Evolutionary conservation across 805 yeast species (phyloP), one percentile per base, ranked within the genome.

Genomic region (Metschnikowia lachancei): DNA sequence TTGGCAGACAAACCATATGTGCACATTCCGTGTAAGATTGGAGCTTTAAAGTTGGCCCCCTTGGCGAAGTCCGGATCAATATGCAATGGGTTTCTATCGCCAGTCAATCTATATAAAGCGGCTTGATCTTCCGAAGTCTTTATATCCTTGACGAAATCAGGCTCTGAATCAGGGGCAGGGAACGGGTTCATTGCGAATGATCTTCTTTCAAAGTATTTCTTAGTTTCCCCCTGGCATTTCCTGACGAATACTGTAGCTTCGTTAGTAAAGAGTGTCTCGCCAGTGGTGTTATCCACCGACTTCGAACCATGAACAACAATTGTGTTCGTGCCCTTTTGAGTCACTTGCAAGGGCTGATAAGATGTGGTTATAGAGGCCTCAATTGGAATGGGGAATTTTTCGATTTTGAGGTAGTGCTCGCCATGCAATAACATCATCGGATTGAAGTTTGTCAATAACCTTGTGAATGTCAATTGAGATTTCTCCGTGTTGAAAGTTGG

Each of bases 51-150:
- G 51, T 85, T 85, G 39, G 92, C 97, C 47, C 87, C 87, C 53
- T 83, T 80, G 13, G 98, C 97, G 68, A 91, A 85, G 26, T 65
- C 74, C 16, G 98, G 97, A 70, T 92, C 98, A 63, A 92, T 84
- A 72, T 91, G 99, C 58, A 92, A 77, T 50, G 99, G 99, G 67
- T 92, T 92, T 66, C 83, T 83, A 73, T 92, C 99, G 45, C 97
- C 98, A 51, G 92, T 84, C 51, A 92, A 74, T 65, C 99, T 81
- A 73, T 92, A 92, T 46, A 91, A 68, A 3, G 96, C 88, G 38
- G 97, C 97, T 65, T 83, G 89, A 64, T 90, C 87, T 36, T 66
- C 73, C 22, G 76, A 62, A 2, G 94, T 86, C 54, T 76, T 67
- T 58, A 80, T 76, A 36, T 75, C 78, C 38, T 67, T 64, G 46